phyloP scores from a whole-genome alignment of 2,329 filamentous ascomycete genomes.

The Cercospora beticola region DNA sequence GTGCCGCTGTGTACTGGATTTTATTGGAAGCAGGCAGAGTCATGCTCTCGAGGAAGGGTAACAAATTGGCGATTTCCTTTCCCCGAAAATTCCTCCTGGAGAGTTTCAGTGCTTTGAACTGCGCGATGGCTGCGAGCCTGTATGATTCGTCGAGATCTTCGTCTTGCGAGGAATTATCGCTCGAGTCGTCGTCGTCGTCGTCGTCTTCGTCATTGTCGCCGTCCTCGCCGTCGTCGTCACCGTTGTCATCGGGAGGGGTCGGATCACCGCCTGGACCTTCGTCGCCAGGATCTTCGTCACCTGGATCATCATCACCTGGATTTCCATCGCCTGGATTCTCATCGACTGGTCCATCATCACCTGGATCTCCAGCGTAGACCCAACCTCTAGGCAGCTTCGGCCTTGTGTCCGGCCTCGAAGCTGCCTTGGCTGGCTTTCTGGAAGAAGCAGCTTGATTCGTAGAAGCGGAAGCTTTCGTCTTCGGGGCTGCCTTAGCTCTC shows the following conservation, averaged over 20 bases:
- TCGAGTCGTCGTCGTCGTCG: background rate
- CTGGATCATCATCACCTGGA: background rate
- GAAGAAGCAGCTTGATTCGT: background rate
- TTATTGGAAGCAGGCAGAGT: background rate
- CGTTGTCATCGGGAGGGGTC: background rate
- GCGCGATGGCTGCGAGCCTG: background rate
- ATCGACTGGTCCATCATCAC: background rate
- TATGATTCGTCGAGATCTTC: background rate
- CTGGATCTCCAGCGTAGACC: background rate
- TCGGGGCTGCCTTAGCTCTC: background rate
- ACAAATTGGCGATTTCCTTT: background rate
- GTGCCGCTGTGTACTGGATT: background rate
- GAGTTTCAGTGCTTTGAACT: background rate
- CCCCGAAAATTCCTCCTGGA: background rate
- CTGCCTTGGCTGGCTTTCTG: background rate
- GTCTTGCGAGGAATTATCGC: background rate
- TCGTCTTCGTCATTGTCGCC: background rate
- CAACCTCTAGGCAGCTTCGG: background rate
- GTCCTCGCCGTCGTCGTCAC: background rate
- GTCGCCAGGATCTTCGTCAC: background rate
- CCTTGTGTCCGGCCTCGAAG: background rate
- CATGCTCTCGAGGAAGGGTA: background rate
- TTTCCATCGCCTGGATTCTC: background rate
- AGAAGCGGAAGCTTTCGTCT: background rate
- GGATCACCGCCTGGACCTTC: background rate